Percentiles rank a stretch among this genome's conserved stretches.
Conservation (phyloP, 805 yeast genomes). For the Pichia membranifaciens region DNA sequence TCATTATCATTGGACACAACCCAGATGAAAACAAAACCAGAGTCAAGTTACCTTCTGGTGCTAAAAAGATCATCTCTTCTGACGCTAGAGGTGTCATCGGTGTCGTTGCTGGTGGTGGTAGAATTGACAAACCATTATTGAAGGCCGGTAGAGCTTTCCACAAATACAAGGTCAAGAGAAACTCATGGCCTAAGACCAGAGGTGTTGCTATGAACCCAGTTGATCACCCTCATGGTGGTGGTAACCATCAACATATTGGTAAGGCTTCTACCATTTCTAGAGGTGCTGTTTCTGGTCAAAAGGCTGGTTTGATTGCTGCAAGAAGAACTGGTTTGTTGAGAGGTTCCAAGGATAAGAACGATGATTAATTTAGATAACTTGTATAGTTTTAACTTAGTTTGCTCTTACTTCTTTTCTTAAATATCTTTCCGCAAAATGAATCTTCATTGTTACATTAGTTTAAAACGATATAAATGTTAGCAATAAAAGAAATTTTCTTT, state of each 20-base stretch:
- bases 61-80: conserved; percentile 93
- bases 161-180: conserved; percentile 98
- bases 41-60: conserved; percentile 98
- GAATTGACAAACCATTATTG: conserved; percentile 98
- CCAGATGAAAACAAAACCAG: conserved; percentile 98
- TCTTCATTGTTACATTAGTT: conserved; percentile 1
- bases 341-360: conserved; percentile 80
- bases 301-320: conserved; percentile 99
- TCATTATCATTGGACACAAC: conserved; percentile 98
- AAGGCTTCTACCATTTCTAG: conserved; percentile 98
- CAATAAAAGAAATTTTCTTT: too few relatives aligned
- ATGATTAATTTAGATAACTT: conserved; percentile 24
- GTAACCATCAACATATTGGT: conserved; percentile 99
- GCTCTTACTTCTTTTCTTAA: conserved; percentile 12
- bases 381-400: conserved; percentile 9
- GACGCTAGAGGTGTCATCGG: conserved; percentile 99
- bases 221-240: conserved; percentile 99
- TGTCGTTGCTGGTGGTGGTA: conserved; percentile 99
- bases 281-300: conserved; percentile 99
- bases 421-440: conserved; percentile 8
- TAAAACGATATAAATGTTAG: not conserved
- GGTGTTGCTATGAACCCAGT: conserved; percentile 99
- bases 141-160: conserved; percentile 99
- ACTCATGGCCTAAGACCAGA: conserved; percentile 99
- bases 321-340: conserved; percentile 99